These are phyloP conservation scores for Chenopodium berlandieri DNA, from an alignment of 148 eudicot genomes.

Conservation along the genomic window DNA sequence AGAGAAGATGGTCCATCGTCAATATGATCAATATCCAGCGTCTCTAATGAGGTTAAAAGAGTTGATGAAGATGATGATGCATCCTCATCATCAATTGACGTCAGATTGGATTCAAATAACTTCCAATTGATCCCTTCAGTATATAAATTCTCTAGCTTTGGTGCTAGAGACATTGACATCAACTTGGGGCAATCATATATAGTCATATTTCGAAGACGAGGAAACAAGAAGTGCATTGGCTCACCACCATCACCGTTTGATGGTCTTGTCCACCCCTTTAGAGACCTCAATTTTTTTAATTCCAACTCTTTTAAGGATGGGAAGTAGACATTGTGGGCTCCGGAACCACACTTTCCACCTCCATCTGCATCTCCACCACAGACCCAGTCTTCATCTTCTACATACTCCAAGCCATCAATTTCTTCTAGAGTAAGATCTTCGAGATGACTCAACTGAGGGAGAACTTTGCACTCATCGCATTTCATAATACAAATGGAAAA, in stretches of 20 bases:
- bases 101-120: neutral
- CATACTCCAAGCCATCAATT: neutral
- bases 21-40: neutral
- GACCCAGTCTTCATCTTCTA: neutral
- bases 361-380: too few species aligned
- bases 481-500: neutral
- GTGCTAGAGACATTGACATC: neutral
- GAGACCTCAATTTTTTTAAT: neutral
- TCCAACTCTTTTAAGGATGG: neutral
- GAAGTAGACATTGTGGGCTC: neutral
- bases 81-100: neutral
- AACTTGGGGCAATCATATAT: neutral
- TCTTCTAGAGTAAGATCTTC: neutral
- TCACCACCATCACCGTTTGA: neutral
- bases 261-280: neutral
- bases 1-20: neutral
- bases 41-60: neutral
- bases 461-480: neutral
- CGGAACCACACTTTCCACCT: too few species aligned
- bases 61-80: neutral
- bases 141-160: neutral
- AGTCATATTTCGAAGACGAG: rapidly evolving
- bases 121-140: neutral
- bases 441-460: neutral
- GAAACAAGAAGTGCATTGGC: too few species aligned